Evolutionary conservation across 192 early-diverging fungal genomes (phyloP), one percentile per base, ranked within the genome.

Genomic region (Coemansia sp.): DNA sequence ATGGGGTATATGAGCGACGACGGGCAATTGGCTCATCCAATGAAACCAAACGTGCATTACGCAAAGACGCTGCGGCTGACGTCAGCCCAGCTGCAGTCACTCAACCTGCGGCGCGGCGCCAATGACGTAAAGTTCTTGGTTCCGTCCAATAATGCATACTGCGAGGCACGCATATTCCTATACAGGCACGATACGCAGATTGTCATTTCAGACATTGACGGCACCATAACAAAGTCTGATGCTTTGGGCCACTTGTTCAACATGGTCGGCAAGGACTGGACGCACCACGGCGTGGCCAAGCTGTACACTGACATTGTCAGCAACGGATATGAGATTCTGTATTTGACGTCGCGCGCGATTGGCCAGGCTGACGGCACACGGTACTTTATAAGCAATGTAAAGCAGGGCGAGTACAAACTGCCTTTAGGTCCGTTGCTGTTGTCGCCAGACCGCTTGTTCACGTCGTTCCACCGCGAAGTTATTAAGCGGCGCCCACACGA

Each of bases 231-330:
- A 45, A 97, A 97, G 81, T 96, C 94, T 0, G 97, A 98, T 70
- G 93, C 90, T 3, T 78, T 98, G 49, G 97, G 97, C 5, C 97
- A 98, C 66, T 83, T 98, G 11, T 96, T 95, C 76, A 94, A 94
- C 38, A 95, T 95, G 91, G 91, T 97, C 22, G 97, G 97, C 45
- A 89, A 87, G 75, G 97, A 98, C 75, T 98, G 97, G 97, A 98
- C 95, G 1, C 97, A 98, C 75, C 85, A 84, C 11, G 97, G 97
- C 32, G 93, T 98, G 19, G 97, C 97, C 43, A 95, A 92, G 73
- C 84, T 98, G 45, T 98, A 95, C 67, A 95, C 94, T 3, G 94
- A 95, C 71, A 95, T 98, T 65, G 70, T 70, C 43, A 93, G 87
- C 64, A 98, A 98, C 62, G 95, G 94, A 29, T 98, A 98, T 76